Percentiles rank a stretch among this genome's conserved stretches.
Evolutionary conservation across 2,329 filamentous ascomycete genomes (phyloP).

Genomic region (Colletotrichum agaves): DNA sequence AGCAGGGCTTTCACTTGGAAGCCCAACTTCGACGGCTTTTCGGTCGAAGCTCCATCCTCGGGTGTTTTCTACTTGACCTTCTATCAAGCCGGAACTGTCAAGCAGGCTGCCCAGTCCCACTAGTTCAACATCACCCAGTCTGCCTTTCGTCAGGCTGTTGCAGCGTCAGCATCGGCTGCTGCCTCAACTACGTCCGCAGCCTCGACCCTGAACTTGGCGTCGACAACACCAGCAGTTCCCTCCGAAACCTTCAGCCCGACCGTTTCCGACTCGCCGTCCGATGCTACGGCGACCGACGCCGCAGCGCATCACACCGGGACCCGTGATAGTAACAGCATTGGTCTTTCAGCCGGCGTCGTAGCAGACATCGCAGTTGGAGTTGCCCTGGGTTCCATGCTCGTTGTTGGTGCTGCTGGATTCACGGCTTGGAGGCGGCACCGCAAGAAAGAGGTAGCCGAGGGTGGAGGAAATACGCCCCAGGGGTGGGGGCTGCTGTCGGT

Average conservation of each 20-base stretch:
- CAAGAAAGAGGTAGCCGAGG: not conserved
- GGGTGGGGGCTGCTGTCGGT: not conserved
- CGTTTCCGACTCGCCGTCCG: not conserved
- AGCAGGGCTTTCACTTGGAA: not conserved
- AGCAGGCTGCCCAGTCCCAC: constrained; percentile 12
- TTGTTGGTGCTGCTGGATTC: not conserved
- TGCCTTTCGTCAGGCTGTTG: not conserved
- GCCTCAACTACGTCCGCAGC: not conserved
- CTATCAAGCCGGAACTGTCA: not conserved
- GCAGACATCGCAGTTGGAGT: not conserved
- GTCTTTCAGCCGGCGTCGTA: not conserved
- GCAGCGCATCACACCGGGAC: not conserved
- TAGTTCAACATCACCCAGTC: constrained; percentile 11
- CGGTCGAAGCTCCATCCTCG: not conserved
- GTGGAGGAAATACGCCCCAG: not conserved
- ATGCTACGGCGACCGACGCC: not conserved
- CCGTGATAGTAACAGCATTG: not conserved
- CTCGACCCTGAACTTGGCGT: not conserved
- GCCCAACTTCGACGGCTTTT: constrained; percentile 7
- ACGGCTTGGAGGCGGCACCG: not conserved
- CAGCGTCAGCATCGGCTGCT: not conserved
- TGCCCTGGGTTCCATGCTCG: not conserved
- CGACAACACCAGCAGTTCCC: not conserved
- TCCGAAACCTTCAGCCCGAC: not conserved
- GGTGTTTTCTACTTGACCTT: constrained; percentile 11